Percentiles rank a stretch among this genome's conserved stretches.
phyloP scores from a whole-genome alignment of 2,329 filamentous ascomycete species.

The Diaporthe sp. region DNA sequence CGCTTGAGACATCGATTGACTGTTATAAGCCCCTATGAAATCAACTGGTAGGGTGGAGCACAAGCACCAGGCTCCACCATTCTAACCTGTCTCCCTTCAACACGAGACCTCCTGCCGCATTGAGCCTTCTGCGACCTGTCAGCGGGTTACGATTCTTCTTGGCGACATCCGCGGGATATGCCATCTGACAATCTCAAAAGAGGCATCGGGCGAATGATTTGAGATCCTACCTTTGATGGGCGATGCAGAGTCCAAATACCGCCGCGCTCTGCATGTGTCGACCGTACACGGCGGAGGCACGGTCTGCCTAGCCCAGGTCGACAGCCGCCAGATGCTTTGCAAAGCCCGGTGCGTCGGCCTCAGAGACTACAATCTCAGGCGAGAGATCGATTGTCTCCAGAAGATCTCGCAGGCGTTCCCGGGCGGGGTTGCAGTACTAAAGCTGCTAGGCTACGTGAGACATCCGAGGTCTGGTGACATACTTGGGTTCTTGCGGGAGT shows the following conservation, averaged over 20 bases:
- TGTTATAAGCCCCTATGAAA: background rate
- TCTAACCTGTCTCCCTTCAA: background rate
- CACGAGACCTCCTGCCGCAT: background rate
- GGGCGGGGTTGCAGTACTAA: too few species aligned
- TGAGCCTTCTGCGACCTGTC: background rate
- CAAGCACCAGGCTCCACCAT: background rate
- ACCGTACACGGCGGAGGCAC: too few species aligned
- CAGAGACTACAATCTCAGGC: too few species aligned
- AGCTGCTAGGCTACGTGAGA: too few species aligned
- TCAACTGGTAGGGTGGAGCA: conserved; percentile 1
- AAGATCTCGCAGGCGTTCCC: too few species aligned
- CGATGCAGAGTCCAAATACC: background rate
- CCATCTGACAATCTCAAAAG: background rate
- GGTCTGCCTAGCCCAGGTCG: too few species aligned
- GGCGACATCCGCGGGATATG: background rate
- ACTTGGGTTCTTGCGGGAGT: too few species aligned
- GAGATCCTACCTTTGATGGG: background rate
- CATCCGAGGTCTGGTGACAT: too few species aligned
- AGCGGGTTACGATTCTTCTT: background rate
- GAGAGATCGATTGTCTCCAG: too few species aligned
- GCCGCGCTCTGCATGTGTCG: background rate
- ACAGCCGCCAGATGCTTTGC: too few species aligned
- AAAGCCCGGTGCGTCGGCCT: too few species aligned
- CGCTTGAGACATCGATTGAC: conserved; percentile 10
- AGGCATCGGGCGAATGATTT: background rate